Conservation (phyloP, 257 asterid species). For the Solanum sitiens region DNA sequence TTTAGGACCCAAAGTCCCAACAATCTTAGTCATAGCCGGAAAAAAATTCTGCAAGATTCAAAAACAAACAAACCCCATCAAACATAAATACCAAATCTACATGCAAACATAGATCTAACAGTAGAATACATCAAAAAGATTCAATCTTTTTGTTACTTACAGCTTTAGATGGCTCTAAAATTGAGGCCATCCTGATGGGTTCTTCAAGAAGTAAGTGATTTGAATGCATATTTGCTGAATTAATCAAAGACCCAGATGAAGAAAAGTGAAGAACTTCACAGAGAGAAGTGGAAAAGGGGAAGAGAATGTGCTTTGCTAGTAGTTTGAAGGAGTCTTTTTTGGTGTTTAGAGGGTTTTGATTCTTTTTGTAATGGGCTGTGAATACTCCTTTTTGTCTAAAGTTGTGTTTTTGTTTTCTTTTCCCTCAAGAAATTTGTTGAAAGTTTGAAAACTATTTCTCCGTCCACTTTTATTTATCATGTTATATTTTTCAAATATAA, state of each 20-base stretch:
- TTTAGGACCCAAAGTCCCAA: constrained; percentile 80
- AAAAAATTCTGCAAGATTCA: constrained; percentile 44
- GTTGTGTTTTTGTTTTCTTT: not conserved
- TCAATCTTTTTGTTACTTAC: constrained; percentile 13
- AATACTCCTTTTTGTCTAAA: not conserved
- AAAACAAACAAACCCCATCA: constrained; percentile 2
- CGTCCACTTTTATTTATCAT: too few species aligned
- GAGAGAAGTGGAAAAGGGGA: not conserved
- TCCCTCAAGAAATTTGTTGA: not conserved
- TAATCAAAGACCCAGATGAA: not conserved
- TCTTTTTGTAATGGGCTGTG: not conserved
- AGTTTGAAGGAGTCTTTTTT: not conserved
- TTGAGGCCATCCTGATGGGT: constrained; percentile 89
- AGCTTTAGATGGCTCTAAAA: constrained; percentile 83
- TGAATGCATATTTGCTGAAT: constrained; percentile 45
- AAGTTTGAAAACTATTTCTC: not conserved
- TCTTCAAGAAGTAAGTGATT: constrained; percentile 79
- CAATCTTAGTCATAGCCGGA: constrained; percentile 90
- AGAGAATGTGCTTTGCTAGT: not conserved
- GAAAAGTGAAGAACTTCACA: not conserved
- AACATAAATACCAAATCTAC: not conserved
- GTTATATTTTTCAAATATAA: accelerated
- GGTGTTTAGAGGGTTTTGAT: not conserved
- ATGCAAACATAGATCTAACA: not conserved
- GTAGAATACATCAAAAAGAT: not conserved